Percentiles rank a stretch among this genome's conserved stretches.
These are phyloP conservation scores for Fraxinus baroniana DNA, from an alignment of 305 asterid species.

Conservation along the genomic window DNA sequence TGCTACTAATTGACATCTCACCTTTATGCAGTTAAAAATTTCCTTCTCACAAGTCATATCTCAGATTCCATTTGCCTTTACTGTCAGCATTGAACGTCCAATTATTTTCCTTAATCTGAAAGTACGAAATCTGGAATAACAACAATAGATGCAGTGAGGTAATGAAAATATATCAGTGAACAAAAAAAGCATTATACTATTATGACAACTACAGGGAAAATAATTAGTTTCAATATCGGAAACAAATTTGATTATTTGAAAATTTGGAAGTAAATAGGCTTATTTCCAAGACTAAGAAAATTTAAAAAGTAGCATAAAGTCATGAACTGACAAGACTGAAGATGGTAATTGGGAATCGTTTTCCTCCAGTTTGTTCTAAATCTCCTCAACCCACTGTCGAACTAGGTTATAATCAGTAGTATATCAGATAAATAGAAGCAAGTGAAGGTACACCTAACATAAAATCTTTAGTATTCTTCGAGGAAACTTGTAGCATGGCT, in stretches of 20 bases:
- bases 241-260: neutral
- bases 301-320: neutral
- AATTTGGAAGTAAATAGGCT: neutral
- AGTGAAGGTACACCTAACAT: neutral
- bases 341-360: neutral
- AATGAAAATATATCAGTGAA: neutral
- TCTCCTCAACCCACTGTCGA: neutral
- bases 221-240: neutral
- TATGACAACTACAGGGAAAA: neutral
- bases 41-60: conserved; percentile 49
- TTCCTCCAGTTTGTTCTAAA: neutral
- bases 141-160: conserved; percentile 13
- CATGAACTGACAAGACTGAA: neutral
- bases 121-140: conserved; percentile 57
- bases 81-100: conserved; percentile 72
- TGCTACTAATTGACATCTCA: neutral
- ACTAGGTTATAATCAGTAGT: neutral
- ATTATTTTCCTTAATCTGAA: conserved; percentile 83
- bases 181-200: neutral
- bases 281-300: neutral
- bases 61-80: conserved; percentile 67
- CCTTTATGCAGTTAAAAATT: neutral
- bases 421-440: neutral
- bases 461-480: neutral
- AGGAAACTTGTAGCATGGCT: neutral